phyloP scores from a whole-genome alignment of 2,329 filamentous ascomycete species.

The Purpureocillium takamizusanense region DNA sequence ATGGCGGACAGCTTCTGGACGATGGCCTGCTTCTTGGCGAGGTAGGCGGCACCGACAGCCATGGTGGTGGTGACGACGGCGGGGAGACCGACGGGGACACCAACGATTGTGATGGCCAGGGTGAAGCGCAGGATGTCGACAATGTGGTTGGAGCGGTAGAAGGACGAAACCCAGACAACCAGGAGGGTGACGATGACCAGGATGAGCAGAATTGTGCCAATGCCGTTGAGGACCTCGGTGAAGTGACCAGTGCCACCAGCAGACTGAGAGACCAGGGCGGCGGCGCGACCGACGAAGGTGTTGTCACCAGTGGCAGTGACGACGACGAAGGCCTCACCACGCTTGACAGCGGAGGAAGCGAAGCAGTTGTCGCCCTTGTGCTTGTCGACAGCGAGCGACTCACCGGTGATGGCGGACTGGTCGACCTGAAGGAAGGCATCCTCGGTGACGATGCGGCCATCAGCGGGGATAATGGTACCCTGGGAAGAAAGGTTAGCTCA shows the following conservation, averaged over 20 bases:
- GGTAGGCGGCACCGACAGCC: slow-evolving; percentile 85
- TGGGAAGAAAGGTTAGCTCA: slow-evolving; percentile 2
- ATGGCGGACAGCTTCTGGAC: slow-evolving; percentile 90
- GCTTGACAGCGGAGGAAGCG: slow-evolving; percentile 82
- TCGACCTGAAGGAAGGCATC: slow-evolving; percentile 82
- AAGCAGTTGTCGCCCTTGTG: slow-evolving; percentile 73
- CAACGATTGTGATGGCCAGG: slow-evolving; percentile 81
- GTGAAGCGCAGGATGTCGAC: slow-evolving; percentile 76
- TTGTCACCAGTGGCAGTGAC: slow-evolving; percentile 80
- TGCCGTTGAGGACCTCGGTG: slow-evolving; percentile 82
- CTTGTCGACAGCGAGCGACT: slow-evolving; percentile 88
- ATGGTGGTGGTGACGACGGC: slow-evolving; percentile 92
- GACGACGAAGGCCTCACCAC: slow-evolving; percentile 77
- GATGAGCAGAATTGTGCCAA: slow-evolving; percentile 70
- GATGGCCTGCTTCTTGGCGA: slow-evolving; percentile 87
- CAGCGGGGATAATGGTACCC: slow-evolving; percentile 85
- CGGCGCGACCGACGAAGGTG: slow-evolving; percentile 83
- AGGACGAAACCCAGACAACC: slow-evolving; percentile 76
- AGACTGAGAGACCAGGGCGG: slow-evolving; percentile 74
- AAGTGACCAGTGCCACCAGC: slow-evolving; percentile 73
- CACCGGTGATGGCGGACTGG: slow-evolving; percentile 85
- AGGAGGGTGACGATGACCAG: slow-evolving; percentile 74
- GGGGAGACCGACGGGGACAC: slow-evolving; percentile 87
- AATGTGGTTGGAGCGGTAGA: slow-evolving; percentile 79
- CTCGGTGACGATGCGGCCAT: slow-evolving; percentile 77